Evolutionary conservation across 2,329 filamentous ascomycete species (phyloP).

Genomic region (Trichoderma atrobrunneum): DNA sequence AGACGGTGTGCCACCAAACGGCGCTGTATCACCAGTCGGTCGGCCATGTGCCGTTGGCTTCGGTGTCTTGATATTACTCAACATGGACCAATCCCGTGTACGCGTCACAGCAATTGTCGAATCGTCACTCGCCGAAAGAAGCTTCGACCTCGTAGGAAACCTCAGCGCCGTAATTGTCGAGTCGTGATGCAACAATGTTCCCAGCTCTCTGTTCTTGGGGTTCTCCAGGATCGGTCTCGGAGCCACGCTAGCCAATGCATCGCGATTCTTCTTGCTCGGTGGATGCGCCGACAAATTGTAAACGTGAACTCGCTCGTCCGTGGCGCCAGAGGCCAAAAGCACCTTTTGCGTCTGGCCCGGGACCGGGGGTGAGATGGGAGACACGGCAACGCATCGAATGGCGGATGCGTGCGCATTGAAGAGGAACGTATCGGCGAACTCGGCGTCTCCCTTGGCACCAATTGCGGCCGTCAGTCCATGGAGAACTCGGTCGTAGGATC

Average conservation of each 20-base stretch:
- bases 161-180: constrained; percentile 74
- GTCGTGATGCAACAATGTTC: constrained; percentile 81
- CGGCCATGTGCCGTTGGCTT: constrained; percentile 75
- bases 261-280: constrained; percentile 54
- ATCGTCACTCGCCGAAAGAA: constrained; percentile 86
- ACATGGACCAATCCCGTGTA: constrained; percentile 82
- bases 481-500: constrained; percentile 89
- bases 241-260: constrained; percentile 64
- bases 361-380: constrained; percentile 63
- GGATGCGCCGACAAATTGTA: constrained; percentile 79
- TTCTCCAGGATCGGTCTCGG: constrained; percentile 78
- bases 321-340: constrained; percentile 85
- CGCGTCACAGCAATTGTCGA: constrained; percentile 85
- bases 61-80: constrained; percentile 86
- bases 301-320: constrained; percentile 91
- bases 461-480: constrained; percentile 85
- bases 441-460: constrained; percentile 41
- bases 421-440: constrained; percentile 89
- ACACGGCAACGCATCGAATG: constrained; percentile 84
- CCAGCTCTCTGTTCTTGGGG: constrained; percentile 81
- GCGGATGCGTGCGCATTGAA: constrained; percentile 92
- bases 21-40: constrained; percentile 86
- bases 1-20: constrained; percentile 73
- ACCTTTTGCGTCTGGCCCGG: constrained; percentile 72
- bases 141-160: constrained; percentile 83